Conservation (phyloP, 2,329 filamentous ascomycete genomes). For the Pseudopithomyces chartarum region DNA sequence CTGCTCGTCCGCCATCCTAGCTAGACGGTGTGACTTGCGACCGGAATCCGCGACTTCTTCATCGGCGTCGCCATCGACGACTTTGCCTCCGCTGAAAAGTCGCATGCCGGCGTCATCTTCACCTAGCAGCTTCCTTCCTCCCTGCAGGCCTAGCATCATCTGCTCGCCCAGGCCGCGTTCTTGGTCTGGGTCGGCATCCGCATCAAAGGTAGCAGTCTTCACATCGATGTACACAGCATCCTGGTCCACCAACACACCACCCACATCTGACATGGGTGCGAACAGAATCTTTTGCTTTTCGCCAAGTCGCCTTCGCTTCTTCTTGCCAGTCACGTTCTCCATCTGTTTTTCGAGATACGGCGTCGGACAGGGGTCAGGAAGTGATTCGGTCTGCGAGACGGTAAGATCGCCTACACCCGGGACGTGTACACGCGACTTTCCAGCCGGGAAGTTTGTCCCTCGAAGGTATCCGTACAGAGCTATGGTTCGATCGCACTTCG, state of each 20-base stretch:
- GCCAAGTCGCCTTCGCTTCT: slow-evolving; percentile 77
- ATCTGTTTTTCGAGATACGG: slow-evolving; percentile 87
- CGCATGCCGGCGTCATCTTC: slow-evolving; percentile 81
- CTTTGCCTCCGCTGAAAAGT: slow-evolving; percentile 79
- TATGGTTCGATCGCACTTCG: slow-evolving; percentile 87
- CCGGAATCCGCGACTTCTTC: slow-evolving; percentile 63
- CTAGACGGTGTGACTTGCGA: slow-evolving; percentile 59
- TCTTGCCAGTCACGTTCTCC: slow-evolving; percentile 83
- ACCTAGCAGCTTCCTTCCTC: slow-evolving; percentile 79
- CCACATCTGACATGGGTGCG: slow-evolving; percentile 97
- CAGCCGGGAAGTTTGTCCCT: slow-evolving; percentile 89
- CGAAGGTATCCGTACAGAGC: slow-evolving; percentile 92
- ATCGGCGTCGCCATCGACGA: slow-evolving; percentile 62
- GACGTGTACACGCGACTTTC: slow-evolving; percentile 86
- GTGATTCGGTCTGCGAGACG: slow-evolving; percentile 79
- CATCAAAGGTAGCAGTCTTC: slow-evolving; percentile 72
- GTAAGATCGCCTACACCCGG: slow-evolving; percentile 90
- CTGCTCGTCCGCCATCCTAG: slow-evolving; percentile 52
- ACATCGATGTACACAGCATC: slow-evolving; percentile 91
- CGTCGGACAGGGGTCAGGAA: slow-evolving; percentile 95
- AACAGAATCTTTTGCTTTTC: slow-evolving; percentile 97
- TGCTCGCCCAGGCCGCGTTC: slow-evolving; percentile 94
- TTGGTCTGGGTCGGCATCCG: slow-evolving; percentile 63
- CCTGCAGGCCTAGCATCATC: slow-evolving; percentile 87
- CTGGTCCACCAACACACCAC: slow-evolving; percentile 92